phyloP scores from a whole-genome alignment of 768 basidiomycete genomes.

The Hygrocybe punicea region DNA sequence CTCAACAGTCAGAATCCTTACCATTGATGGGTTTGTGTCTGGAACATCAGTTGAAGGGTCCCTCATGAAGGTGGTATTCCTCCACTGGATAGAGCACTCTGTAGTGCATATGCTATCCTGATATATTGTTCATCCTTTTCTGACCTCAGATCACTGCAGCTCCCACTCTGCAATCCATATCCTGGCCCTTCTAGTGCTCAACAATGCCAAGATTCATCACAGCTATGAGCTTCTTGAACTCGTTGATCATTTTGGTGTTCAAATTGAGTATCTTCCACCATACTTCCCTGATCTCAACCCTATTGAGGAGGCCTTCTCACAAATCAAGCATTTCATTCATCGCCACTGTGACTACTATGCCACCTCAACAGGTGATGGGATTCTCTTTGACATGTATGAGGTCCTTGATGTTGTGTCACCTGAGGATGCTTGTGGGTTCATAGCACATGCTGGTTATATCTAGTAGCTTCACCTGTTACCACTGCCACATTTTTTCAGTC shows the following conservation, averaged over 20 bases:
- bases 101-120: too few species aligned
- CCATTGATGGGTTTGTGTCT: too few species aligned
- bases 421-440: background rate
- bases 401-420: too few species aligned
- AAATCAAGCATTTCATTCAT: background rate
- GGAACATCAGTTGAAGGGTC: too few species aligned
- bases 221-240: background rate
- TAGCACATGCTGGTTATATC: background rate
- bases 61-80: too few species aligned
- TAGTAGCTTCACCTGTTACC: background rate
- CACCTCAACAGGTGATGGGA: background rate
- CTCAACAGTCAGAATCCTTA: too few species aligned
- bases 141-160: too few species aligned
- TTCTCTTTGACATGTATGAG: background rate
- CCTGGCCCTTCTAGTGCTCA: background rate
- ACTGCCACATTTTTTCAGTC: too few species aligned
- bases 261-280: background rate
- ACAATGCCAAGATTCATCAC: background rate
- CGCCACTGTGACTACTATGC: background rate
- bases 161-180: too few species aligned
- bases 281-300: background rate
- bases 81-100: too few species aligned
- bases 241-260: background rate
- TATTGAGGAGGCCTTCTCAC: background rate
- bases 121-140: too few species aligned